Evolutionary conservation across 495 filamentous ascomycete genomes (phyloP), one percentile per base, ranked within the genome.

Genomic region (Lepidopterella palustris): DNA sequence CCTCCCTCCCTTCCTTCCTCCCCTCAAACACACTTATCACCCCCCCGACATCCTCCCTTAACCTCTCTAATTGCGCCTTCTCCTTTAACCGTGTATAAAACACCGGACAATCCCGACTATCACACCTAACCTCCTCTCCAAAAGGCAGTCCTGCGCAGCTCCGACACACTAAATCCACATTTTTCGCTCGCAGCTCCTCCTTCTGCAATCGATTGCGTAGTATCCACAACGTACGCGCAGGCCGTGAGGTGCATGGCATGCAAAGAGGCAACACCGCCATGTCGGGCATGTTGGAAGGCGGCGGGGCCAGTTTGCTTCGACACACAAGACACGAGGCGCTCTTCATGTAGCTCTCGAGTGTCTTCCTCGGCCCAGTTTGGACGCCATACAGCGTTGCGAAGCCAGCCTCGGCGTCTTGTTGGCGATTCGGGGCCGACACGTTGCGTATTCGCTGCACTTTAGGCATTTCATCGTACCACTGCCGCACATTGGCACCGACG

Each of bases 381-480:
- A 69, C 58, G 13, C 64, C 52, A 45, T 63, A 40, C 42, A 58
- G 27, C 54, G 24, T 5, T 48, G 28, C 31, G 31, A 61, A 55
- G 53, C 57, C 63, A 69, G 31, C 53, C 51, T 61, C 26, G 29
- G 13, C 45, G 57, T 24, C 45, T 24, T 49, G 47, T 10, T 24
- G 21, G 13, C n/a, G 68, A 31, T 52, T 67, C 64, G 27, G 70
- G 71, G 62, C 13, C 3, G 40, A 28, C 29, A 74, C 56, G 28
- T 57, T 62, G 3, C 74, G 80, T 35, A 92, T 82, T 3, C 86
- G 81, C 65, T 89, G 89, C 31, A 89, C 79, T 71, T 95, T 96
- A 23, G 93, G 93, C 90, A 96, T 95, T 72, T 96, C 90, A 55
- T 96, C 91, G 61, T 91, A 97, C 93, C 93, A 98, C 56, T 82